Percentiles rank a stretch among this genome's conserved stretches.
These are phyloP conservation scores for Lasiodiplodia sp. DNA, from an alignment of 2,329 filamentous ascomycete species.

Conservation along the genomic window DNA sequence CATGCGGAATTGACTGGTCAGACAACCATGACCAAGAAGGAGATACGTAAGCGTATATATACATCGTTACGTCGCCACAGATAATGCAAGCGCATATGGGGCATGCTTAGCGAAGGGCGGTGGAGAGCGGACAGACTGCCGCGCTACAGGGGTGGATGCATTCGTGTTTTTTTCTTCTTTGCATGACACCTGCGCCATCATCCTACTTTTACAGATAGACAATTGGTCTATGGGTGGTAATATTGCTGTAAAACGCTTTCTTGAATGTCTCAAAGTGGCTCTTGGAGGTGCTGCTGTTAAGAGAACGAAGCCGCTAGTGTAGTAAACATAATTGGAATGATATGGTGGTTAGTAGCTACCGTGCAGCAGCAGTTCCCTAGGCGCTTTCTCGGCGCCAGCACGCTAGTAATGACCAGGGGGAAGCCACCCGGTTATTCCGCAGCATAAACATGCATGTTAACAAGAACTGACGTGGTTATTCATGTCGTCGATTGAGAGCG, in stretches of 20 bases:
- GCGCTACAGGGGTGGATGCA: conserved; percentile 1
- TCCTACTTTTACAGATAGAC: not conserved
- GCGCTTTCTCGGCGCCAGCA: not conserved
- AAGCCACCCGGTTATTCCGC: conserved; percentile 18
- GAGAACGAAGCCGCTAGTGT: too few relatives aligned
- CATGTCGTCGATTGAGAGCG: not conserved
- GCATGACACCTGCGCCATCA: conserved; percentile 9
- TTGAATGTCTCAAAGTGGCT: too few relatives aligned
- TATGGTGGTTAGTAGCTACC: not conserved
- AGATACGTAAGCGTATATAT: not conserved
- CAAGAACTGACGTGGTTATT: conserved; percentile 20
- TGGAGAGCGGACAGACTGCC: not conserved
- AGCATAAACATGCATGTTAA: conserved; percentile 11
- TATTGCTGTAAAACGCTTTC: not conserved
- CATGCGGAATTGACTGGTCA: not conserved
- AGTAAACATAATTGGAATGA: not conserved
- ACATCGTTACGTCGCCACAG: not conserved
- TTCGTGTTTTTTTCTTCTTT: not conserved
- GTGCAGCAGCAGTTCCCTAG: not conserved
- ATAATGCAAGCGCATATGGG: not conserved
- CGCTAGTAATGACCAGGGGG: conserved; percentile 12
- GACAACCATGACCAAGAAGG: not conserved
- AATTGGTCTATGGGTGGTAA: too few relatives aligned
- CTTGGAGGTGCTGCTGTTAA: too few relatives aligned
- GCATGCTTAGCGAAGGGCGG: conserved; percentile 7